Evolutionary conservation across 441 rosid species (phyloP), one percentile per base, ranked within the genome.

Genomic region (Aleurites moluccanus): DNA sequence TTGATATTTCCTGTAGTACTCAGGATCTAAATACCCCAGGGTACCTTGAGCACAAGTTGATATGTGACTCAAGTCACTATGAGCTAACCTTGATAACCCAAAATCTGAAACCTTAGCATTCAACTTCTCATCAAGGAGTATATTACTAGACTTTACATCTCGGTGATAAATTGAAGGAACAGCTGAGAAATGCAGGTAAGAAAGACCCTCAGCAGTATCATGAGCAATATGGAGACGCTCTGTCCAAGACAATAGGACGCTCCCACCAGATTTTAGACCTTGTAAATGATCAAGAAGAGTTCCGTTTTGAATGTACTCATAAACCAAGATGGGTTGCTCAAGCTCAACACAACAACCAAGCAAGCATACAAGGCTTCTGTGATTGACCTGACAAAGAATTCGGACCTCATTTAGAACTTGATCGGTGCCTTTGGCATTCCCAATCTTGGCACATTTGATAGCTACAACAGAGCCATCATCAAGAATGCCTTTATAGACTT

Each of bases 311-410:
- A 89, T 75, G 78, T 75, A 88, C 64, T 88, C 90, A 23, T 89
- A 89, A 27, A 89, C 88, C 67, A 89, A 23, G 33, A 88, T 72
- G 1, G 90, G 91, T 52, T 86, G 89, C 70, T 82, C 84, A 7
- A 89, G 80, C 80, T 89, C 91, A 7, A 89, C 87, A 10, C 89
- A 89, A 42, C 93, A 89, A n/a, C 93, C 91, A 0, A 88, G 82
- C 21, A 89, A 70, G 2, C 77, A 27, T 0, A 89, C 91, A 9
- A 89, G 88, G 78, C 76, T 85, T 10, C 80, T 72, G 33, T 89
- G 93, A 47, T 86, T 89, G 40, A 88, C 89, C 52, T 89, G 91
- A 77, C 91, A 86, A 6, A 88, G 85, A 75, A 88, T 86, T 61
- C 90, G 69, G 13, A 89, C 91, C 81, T 88, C 91, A 7, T 88